Conservation (phyloP, 805 yeast species). For the Torulaspora delbrueckii region DNA sequence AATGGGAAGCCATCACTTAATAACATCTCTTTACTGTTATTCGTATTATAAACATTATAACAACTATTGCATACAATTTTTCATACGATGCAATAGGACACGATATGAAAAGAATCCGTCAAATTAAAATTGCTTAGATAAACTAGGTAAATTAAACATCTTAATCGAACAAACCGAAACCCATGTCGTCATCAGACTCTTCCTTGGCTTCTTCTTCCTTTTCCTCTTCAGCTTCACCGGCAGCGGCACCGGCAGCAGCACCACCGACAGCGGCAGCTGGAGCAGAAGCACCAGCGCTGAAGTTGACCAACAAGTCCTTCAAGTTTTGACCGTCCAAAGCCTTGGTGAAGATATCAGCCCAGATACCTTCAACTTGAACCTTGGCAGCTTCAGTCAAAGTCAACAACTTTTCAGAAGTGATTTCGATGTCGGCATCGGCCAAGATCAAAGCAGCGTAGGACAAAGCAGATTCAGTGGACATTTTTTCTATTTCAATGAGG, state of each 20-base stretch:
- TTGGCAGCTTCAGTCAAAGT: slow-evolving; percentile 73
- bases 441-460: slow-evolving; percentile 98
- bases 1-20: slow-evolving; percentile 35
- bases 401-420: slow-evolving; percentile 76
- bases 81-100: background rate
- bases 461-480: slow-evolving; percentile 86
- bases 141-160: slow-evolving; percentile 17
- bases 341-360: slow-evolving; percentile 80
- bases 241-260: slow-evolving; percentile 45
- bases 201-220: slow-evolving; percentile 60
- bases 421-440: slow-evolving; percentile 94
- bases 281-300: slow-evolving; percentile 46
- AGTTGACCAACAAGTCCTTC: slow-evolving; percentile 59
- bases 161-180: slow-evolving; percentile 88
- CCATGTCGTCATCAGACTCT: slow-evolving; percentile 84
- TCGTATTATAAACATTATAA: background rate
- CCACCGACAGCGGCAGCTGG: slow-evolving; percentile 41
- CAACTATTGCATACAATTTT: background rate
- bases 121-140: slow-evolving; percentile 10
- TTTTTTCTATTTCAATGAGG: slow-evolving; percentile 32
- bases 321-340: slow-evolving; percentile 78
- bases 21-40: slow-evolving; percentile 17
- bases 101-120: background rate
- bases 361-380: slow-evolving; percentile 66
- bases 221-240: slow-evolving; percentile 54